These are phyloP conservation scores for Polytrichum formosum DNA, from an alignment of 225 moss, liverwort and hornwort species.

Conservation along the genomic window DNA sequence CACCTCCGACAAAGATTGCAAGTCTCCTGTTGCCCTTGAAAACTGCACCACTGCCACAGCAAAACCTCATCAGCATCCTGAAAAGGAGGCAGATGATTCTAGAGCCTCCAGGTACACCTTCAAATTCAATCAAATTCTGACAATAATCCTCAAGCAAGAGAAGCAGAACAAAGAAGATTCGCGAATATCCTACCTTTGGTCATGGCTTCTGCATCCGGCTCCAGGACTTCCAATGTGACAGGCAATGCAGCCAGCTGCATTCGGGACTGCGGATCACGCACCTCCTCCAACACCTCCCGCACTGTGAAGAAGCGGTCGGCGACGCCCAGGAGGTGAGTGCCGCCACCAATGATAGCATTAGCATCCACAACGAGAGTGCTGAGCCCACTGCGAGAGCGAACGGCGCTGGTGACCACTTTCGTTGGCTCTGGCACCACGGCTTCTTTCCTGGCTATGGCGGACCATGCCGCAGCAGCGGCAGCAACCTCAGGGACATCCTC, in stretches of 20 bases:
- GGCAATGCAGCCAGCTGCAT: conserved; percentile 81
- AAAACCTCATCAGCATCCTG: conserved; percentile 3
- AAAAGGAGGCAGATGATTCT: too few relatives aligned
- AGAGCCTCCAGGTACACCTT: too few relatives aligned
- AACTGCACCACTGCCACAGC: conserved; percentile 74
- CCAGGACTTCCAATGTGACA: conserved; percentile 61
- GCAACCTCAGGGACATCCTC: background rate
- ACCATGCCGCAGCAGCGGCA: conserved; percentile 39
- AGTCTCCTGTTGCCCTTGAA: conserved; percentile 85
- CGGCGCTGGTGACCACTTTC: conserved; percentile 41
- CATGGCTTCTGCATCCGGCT: conserved; percentile 74
- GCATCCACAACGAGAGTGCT: conserved; percentile 86
- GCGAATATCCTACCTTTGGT: conserved; percentile 39
- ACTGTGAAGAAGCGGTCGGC: conserved; percentile 71
- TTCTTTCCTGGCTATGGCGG: conserved; percentile 81
- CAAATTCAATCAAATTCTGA: too few relatives aligned
- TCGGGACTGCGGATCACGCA: conserved; percentile 82
- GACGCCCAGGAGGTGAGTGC: conserved; percentile 57
- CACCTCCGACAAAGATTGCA: conserved; percentile 79
- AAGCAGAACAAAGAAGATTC: background rate
- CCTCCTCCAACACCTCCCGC: conserved; percentile 79
- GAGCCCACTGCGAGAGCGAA: conserved; percentile 70
- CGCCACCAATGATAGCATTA: conserved; percentile 80
- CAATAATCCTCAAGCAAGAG: too few relatives aligned
- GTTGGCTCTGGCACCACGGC: conserved; percentile 37